Evolutionary conservation across 2,329 filamentous ascomycete genomes (phyloP), one percentile per base, ranked within the genome.

Genomic region (Aspergillus sp.): DNA sequence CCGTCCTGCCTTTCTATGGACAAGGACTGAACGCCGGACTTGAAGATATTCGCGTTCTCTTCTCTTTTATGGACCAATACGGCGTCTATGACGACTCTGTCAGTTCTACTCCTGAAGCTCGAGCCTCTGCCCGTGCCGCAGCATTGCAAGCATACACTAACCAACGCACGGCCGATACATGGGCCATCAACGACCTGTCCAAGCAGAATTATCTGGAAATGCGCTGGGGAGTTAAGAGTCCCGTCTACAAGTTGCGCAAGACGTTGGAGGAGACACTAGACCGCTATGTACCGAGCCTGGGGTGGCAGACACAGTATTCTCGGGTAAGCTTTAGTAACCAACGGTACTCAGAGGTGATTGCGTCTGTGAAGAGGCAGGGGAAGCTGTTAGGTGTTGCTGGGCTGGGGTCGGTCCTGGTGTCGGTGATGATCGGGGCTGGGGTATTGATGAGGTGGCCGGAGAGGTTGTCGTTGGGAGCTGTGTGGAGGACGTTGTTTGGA

Each of bases 1-100:
- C 96, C 59, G 97, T 99, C 88, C 92, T 99, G 0, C 95, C 95
- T 0, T 99, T 99, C 77, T 99, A 98, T 75, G 95, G 95, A 0
- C 95, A 99, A 75, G 95, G 95, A 39, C 96, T 99, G 88, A 99
- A 99, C 71, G 90, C 95, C 0, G 95, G 95, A 0, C 86, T 99
- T 44, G 95, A 99, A 78, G 94, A 97, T 70, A 92, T 99, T 11
- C 88, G 90, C 7, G 88, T 96, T 5, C 84, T 99, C 1, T 99
- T 96, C 76, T 86, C 88, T 0, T 83, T 90, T 47, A 82, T 98
- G 1, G 93, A 97, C 76, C 84, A 86, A 66, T 82, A 92, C 66
- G 79, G 82, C 1, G 75, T 78, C 10, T 79, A 78, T 55, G 64
- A 71, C 25, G 27, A 48, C 2, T 50, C 74, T 19, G 60, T 65